Evolutionary conservation across 306 rosid species (phyloP).

Genomic region (Canavalia ensiformis): DNA sequence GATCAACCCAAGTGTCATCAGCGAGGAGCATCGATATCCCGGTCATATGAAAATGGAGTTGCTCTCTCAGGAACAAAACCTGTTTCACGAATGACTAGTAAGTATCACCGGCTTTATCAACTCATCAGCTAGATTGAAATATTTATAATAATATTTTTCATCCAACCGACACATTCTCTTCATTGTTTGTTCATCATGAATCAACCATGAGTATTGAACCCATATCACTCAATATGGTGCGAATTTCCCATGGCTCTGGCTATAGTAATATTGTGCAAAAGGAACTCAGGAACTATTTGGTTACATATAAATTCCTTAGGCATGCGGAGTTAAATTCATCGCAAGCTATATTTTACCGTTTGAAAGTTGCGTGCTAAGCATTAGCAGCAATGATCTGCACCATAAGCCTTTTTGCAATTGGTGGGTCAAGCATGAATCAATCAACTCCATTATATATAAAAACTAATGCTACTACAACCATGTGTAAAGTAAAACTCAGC

Average conservation of each 20-base stretch:
- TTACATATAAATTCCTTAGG: background rate
- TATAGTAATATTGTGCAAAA: conserved; percentile 3
- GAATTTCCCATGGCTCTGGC: conserved; percentile 33
- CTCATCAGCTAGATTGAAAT: background rate
- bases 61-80: conserved; percentile 78
- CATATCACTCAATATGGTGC: conserved; percentile 18
- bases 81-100: conserved; percentile 49
- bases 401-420: background rate
- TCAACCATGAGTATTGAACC: background rate
- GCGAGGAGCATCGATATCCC: conserved; percentile 56
- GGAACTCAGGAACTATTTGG: conserved; percentile 2
- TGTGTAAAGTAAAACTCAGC: background rate
- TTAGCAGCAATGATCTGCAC: background rate
- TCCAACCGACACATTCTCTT: background rate
- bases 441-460: background rate
- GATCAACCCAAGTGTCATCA: conserved; percentile 28
- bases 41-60: conserved; percentile 70
- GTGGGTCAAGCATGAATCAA: background rate
- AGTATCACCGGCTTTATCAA: conserved; percentile 15
- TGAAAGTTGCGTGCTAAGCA: background rate
- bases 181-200: background rate
- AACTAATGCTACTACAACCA: conserved; percentile 3
- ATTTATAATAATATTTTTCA: background rate
- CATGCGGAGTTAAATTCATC: conserved; percentile 1
- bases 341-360: conserved; percentile 19